These are phyloP conservation scores for Globisporangium echinulatum DNA, from an alignment of 352 stramenopile genomes.

Conservation along the genomic window DNA sequence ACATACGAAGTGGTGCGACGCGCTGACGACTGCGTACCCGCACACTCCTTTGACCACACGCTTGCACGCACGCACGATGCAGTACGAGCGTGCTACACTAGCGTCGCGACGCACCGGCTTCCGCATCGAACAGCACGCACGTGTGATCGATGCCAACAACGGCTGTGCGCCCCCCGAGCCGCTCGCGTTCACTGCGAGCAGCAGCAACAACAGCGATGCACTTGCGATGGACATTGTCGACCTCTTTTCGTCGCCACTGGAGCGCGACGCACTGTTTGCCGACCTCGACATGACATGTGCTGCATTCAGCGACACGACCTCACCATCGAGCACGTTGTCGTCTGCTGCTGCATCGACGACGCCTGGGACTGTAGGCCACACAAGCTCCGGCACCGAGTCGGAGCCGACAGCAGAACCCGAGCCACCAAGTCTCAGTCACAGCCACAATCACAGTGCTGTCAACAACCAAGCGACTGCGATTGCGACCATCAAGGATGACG, in stretches of 20 bases:
- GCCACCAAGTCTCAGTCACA: not conserved
- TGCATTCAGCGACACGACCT: not conserved
- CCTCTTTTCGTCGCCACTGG: not conserved
- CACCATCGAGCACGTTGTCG: not conserved
- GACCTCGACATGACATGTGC: constrained; percentile 2
- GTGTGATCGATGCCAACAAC: no score
- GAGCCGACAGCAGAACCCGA: not conserved
- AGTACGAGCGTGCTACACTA: not conserved
- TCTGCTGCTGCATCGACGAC: not conserved
- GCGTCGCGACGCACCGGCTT: not conserved
- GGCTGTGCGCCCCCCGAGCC: not conserved
- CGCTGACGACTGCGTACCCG: no score
- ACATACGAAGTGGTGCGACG: no score
- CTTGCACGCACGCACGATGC: not conserved
- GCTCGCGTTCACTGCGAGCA: not conserved
- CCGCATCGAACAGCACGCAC: no score
- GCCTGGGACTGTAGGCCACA: no score
- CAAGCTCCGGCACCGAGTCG: not conserved
- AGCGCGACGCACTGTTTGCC: not conserved
- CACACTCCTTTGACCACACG: no score
- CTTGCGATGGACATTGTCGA: constrained; percentile 3
- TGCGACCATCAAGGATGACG: no score
- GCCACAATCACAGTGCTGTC: not conserved
- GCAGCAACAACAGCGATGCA: not conserved
- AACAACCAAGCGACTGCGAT: no score